Conservation (phyloP, 306 rosid species). For the Vigna mungo region DNA sequence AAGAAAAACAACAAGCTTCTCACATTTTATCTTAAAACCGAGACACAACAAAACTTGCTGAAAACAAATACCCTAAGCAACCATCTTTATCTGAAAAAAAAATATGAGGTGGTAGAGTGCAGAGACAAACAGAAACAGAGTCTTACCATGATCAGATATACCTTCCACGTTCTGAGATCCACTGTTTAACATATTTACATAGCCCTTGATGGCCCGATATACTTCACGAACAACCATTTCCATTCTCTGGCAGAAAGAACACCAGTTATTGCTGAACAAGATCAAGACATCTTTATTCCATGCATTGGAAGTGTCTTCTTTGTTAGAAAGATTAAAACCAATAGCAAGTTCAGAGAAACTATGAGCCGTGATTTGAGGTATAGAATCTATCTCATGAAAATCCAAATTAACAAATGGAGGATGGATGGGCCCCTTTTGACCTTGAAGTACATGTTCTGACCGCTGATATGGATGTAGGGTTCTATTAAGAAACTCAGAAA, state of each 20-base stretch:
- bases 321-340: conserved; percentile 72
- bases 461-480: conserved; percentile 74
- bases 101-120: conserved; percentile 9
- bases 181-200: conserved; percentile 51
- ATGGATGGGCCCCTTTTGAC: conserved; percentile 61
- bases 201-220: conserved; percentile 71
- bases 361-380: conserved; percentile 74
- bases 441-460: conserved; percentile 58
- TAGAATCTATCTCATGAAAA: conserved; percentile 85
- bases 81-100: conserved; percentile 24
- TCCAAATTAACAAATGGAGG: conserved; percentile 95
- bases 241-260: conserved; percentile 92
- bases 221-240: conserved; percentile 85
- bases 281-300: conserved; percentile 87
- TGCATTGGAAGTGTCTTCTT: conserved; percentile 51
- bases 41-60: conserved; percentile 30
- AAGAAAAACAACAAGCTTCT: conserved; percentile 13
- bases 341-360: conserved; percentile 72
- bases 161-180: conserved; percentile 54
- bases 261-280: conserved; percentile 93
- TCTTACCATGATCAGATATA: conserved; percentile 57
- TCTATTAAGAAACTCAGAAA: conserved; percentile 69
- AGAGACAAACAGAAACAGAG: conserved; percentile 3
- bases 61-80: conserved; percentile 23
- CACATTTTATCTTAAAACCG: conserved; percentile 7